Percentiles rank a stretch among this genome's conserved stretches.
These are phyloP conservation scores for Podila clonocystis DNA, from an alignment of 192 early-diverging fungal genomes.

Conservation along the genomic window DNA sequence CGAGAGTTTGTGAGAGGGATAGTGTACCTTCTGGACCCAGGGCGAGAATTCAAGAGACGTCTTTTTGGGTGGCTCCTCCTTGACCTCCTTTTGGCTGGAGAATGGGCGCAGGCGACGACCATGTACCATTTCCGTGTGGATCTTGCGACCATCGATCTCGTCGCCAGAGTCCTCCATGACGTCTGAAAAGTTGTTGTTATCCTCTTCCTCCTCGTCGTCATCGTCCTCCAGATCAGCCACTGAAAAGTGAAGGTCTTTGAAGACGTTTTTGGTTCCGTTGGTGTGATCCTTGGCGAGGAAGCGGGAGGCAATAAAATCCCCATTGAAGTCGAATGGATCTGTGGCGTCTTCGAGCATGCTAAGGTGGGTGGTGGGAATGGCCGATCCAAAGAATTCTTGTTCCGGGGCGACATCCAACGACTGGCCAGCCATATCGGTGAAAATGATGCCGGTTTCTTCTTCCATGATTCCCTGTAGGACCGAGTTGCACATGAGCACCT, in stretches of 20 bases:
- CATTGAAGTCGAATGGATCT: slow-evolving; percentile 37
- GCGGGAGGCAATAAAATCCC: slow-evolving; percentile 36
- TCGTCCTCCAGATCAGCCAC: slow-evolving; percentile 46
- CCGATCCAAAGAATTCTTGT: slow-evolving; percentile 29
- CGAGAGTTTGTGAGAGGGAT: slow-evolving; percentile 47
- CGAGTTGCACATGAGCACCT: slow-evolving; percentile 69
- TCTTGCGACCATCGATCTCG: slow-evolving; percentile 49
- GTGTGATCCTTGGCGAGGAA: slow-evolving; percentile 34
- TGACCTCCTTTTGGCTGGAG: slow-evolving; percentile 10
- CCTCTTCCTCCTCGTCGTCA: slow-evolving; percentile 43
- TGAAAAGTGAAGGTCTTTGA: slow-evolving; percentile 48
- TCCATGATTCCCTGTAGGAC: slow-evolving; percentile 73
- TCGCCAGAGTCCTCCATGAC: slow-evolving; percentile 47
- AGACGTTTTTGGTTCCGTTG: slow-evolving; percentile 24
- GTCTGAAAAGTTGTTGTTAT: slow-evolving; percentile 46
- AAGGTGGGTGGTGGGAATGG: slow-evolving; percentile 24
- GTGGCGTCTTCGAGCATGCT: slow-evolving; percentile 36
- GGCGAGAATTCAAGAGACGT: slow-evolving; percentile 36
- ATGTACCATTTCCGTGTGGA: slow-evolving; percentile 24
- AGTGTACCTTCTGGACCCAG: slow-evolving; percentile 47
- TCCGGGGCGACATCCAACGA: slow-evolving; percentile 7
- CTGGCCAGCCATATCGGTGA: slow-evolving; percentile 59
- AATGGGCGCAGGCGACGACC: slow-evolving; percentile 14
- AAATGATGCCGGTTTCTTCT: slow-evolving; percentile 62
- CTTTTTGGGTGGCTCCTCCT: slow-evolving; percentile 15